Conservation (phyloP, 768 basidiomycete genomes). For the Amanita rimosa region DNA sequence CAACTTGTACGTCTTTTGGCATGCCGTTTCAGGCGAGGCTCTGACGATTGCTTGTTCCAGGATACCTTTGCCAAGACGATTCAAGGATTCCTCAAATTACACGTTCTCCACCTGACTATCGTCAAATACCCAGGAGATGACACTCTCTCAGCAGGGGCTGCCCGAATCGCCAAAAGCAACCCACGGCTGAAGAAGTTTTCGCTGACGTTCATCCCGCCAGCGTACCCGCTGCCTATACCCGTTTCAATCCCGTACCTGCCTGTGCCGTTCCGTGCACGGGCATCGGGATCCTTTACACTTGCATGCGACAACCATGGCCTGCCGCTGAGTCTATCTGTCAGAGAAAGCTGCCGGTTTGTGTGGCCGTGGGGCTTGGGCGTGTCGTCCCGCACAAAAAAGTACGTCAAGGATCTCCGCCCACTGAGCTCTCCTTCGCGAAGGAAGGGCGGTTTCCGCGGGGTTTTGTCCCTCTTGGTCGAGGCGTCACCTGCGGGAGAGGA, state of each 20-base stretch:
- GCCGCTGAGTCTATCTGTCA: slow-evolving; percentile 39
- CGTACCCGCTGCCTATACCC: slow-evolving; percentile 38
- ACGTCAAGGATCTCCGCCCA: slow-evolving; percentile 29
- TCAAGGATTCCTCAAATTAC: slow-evolving; percentile 51
- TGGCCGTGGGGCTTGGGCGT: slow-evolving; percentile 41
- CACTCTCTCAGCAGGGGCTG: slow-evolving; percentile 43
- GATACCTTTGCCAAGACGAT: slow-evolving; percentile 54
- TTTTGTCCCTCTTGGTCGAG: slow-evolving; percentile 40
- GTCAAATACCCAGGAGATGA: slow-evolving; percentile 61
- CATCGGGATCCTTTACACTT: slow-evolving; percentile 46
- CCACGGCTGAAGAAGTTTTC: slow-evolving; percentile 57
- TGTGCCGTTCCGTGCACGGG: slow-evolving; percentile 30
- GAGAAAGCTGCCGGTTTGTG: slow-evolving; percentile 33
- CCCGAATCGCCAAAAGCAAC: slow-evolving; percentile 51
- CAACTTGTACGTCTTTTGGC: slow-evolving; percentile 39
- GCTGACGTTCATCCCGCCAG: slow-evolving; percentile 51
- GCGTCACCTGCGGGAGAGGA: slow-evolving; percentile 58
- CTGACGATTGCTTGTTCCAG: slow-evolving; percentile 16
- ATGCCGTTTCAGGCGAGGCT: neutral
- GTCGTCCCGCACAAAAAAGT: slow-evolving; percentile 24
- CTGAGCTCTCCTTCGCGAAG: slow-evolving; percentile 22
- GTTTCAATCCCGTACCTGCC: slow-evolving; percentile 29
- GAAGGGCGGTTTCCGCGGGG: slow-evolving; percentile 27
- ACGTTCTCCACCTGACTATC: slow-evolving; percentile 48
- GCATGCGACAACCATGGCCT: slow-evolving; percentile 54